Conservation (phyloP, 106 monocot species). For the Alisma plantagoaquatica region DNA sequence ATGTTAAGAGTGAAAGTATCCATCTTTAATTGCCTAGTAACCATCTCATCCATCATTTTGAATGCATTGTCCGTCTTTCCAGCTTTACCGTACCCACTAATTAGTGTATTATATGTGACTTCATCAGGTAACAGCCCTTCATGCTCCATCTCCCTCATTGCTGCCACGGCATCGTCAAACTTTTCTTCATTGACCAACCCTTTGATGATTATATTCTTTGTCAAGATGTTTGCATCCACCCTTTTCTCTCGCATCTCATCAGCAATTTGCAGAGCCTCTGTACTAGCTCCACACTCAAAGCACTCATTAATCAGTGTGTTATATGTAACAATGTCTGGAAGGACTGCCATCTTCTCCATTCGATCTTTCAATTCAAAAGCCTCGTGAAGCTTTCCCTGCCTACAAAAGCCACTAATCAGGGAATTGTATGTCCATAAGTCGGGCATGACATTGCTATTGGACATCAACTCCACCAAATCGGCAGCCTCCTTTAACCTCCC, state of each 20-base stretch:
- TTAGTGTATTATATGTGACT: conserved; percentile 87
- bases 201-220: conserved; percentile 68
- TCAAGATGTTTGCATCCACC: conserved; percentile 36
- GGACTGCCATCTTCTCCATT: conserved; percentile 44
- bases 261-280: conserved; percentile 33
- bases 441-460: conserved; percentile 35
- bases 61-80: conserved; percentile 34
- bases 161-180: conserved; percentile 55
- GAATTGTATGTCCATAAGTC: conserved; percentile 79
- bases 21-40: conserved; percentile 58
- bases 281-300: conserved; percentile 32
- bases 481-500: conserved; percentile 82
- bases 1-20: conserved; percentile 83
- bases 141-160: conserved; percentile 59
- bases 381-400: conserved; percentile 57
- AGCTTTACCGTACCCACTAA: conserved; percentile 45
- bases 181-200: conserved; percentile 64
- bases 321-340: conserved; percentile 68
- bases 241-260: conserved; percentile 63
- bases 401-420: conserved; percentile 62
- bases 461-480: conserved; percentile 59
- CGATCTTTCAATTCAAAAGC: conserved; percentile 54
- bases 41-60: conserved; percentile 56
- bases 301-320: conserved; percentile 71
- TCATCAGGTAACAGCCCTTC: conserved; percentile 51